phyloP scores from a whole-genome alignment of 2,329 filamentous ascomycete species.

The Phialemoniopsis sp. region DNA sequence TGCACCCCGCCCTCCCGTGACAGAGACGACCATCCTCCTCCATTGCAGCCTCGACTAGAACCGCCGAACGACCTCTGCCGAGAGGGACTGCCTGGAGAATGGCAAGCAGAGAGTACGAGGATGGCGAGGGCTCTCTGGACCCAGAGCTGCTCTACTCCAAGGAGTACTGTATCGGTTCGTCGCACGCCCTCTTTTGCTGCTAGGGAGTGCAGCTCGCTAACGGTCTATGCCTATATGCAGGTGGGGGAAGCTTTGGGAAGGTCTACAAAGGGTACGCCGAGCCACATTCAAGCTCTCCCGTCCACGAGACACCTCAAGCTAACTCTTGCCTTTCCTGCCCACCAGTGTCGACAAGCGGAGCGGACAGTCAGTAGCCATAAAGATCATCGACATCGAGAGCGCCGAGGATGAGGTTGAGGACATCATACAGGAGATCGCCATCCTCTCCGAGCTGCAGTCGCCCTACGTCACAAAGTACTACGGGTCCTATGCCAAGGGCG shows the following conservation, averaged over 20 bases:
- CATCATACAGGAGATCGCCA: slow-evolving; percentile 98
- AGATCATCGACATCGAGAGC: slow-evolving; percentile 97
- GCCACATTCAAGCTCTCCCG: slow-evolving; percentile 1
- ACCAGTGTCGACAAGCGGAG: slow-evolving; percentile 84
- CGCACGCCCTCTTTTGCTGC: background rate
- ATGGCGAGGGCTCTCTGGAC: slow-evolving; percentile 59
- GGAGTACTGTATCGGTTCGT: slow-evolving; percentile 78
- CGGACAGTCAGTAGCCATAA: slow-evolving; percentile 93
- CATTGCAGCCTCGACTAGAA: too few relatives aligned
- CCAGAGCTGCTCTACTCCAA: slow-evolving; percentile 92
- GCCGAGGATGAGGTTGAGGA: slow-evolving; percentile 99
- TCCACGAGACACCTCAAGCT: background rate
- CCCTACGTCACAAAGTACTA: slow-evolving; percentile 98
- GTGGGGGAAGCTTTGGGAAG: slow-evolving; percentile 96
- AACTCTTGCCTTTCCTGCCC: slow-evolving; percentile 4
- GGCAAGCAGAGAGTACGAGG: slow-evolving; percentile 42
- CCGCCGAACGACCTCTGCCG: too few relatives aligned
- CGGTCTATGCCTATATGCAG: slow-evolving; percentile 33
- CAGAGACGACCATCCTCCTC: too few relatives aligned
- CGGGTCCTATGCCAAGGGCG: slow-evolving; percentile 92
- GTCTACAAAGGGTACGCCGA: slow-evolving; percentile 86
- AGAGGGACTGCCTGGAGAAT: slow-evolving; percentile 22
- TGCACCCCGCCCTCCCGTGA: too few relatives aligned
- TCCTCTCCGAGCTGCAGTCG: slow-evolving; percentile 91
- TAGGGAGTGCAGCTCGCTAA: slow-evolving; percentile 6